A percentile compares a stretch with the other conserved stretches of the same genome.
phyloP scores from a whole-genome alignment of 176 grass and related monocot species.

The Ensete ventricosum region DNA sequence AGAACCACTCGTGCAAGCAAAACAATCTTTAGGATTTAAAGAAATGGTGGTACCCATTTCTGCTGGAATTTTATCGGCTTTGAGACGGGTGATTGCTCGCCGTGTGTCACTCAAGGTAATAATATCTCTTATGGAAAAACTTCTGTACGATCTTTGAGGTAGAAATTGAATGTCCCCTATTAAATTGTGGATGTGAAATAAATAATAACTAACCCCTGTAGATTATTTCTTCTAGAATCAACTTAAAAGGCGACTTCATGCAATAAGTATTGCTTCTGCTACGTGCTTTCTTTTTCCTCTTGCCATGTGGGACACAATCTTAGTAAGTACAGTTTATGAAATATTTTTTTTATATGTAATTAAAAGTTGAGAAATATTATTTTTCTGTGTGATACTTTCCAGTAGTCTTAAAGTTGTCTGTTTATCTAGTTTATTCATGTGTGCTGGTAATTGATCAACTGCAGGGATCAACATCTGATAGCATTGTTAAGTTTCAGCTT shows the following conservation, averaged over 20 bases:
- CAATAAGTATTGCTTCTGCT: constrained; percentile 84
- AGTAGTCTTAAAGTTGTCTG: not conserved
- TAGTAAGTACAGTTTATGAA: constrained; percentile 42
- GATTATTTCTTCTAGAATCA: constrained; percentile 65
- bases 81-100: constrained; percentile 88
- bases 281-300: constrained; percentile 98
- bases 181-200: not conserved
- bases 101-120: constrained; percentile 91
- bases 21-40: constrained; percentile 54
- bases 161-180: too few relatives aligned
- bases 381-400: constrained; percentile 7
- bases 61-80: constrained; percentile 88
- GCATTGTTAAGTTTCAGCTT: constrained; percentile 81
- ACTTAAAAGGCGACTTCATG: constrained; percentile 92
- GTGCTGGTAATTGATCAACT: constrained; percentile 29
- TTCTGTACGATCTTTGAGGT: not conserved
- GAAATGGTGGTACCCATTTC: constrained; percentile 71
- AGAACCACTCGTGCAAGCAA: constrained; percentile 46
- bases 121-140: not conserved
- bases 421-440: constrained; percentile 19
- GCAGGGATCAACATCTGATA: constrained; percentile 76
- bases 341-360: not conserved
- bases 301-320: constrained; percentile 97
- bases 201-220: constrained; percentile 14
- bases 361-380: constrained; percentile 17